These are phyloP conservation scores for Apiospora arundinis DNA, from an alignment of 2,329 filamentous ascomycete species.

Conservation along the genomic window DNA sequence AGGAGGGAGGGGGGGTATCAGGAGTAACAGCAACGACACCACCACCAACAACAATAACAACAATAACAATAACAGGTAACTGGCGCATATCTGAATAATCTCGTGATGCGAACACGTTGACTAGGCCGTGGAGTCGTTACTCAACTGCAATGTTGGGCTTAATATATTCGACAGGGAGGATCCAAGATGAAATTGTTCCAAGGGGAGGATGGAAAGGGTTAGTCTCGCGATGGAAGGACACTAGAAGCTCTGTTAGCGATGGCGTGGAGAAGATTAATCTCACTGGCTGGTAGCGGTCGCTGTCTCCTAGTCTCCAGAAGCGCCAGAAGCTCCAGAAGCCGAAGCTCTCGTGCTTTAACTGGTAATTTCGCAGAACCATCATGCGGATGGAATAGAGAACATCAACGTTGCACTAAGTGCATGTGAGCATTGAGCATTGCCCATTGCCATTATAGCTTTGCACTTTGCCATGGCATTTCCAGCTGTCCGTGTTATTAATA, in stretches of 20 bases:
- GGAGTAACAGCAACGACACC: too few relatives aligned
- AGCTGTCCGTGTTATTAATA: not conserved
- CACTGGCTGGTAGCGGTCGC: not conserved
- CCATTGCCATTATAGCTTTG: too few relatives aligned
- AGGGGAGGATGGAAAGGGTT: not conserved
- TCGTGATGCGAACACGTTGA: conserved; percentile 17
- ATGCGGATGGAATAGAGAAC: not conserved
- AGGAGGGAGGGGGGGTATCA: too few relatives aligned
- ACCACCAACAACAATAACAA: too few relatives aligned
- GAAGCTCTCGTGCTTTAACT: conserved; percentile 18
- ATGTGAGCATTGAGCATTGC: not conserved
- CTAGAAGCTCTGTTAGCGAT: conserved; percentile 11
- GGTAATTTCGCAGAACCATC: conserved; percentile 10
- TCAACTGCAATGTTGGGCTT: conserved; percentile 6
- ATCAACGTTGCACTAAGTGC: not conserved
- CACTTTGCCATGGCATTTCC: not conserved
- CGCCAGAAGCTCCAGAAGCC: too few relatives aligned
- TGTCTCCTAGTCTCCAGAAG: too few relatives aligned
- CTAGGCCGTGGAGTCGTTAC: not conserved
- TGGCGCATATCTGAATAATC: conserved; percentile 3
- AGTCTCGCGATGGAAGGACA: conserved; percentile 12
- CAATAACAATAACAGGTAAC: not conserved
- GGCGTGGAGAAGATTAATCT: conserved; percentile 9
- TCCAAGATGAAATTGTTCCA: not conserved
- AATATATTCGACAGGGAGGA: conserved; percentile 5